Base-by-base conservation (phyloP, 768 basidiomycete species). In the Lactarius trivialis region DNA sequence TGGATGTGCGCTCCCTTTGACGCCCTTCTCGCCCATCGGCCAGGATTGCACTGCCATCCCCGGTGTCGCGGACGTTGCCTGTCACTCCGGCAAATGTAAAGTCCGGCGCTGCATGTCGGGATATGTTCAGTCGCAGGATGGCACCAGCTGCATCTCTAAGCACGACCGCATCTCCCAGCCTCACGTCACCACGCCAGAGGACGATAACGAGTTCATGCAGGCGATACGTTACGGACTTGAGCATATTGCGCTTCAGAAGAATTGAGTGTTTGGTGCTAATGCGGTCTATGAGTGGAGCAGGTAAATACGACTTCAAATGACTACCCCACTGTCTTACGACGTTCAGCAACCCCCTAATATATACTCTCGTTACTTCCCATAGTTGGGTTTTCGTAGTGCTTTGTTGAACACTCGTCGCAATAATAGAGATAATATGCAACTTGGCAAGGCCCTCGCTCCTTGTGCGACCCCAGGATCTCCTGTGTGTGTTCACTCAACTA, bases 1-100 rank as follows among this genome's bases (percentile, higher is more conserved):
- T 43, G 82, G 82, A 2, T 83, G 82, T 60, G 68, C 70, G 37
- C 61, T 78, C 26, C 68, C 75, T 11, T 69, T 76, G 36, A 65
- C 69, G n/a, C 68, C 66, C 11, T 64, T 60, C 51, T 66, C 71
- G n/a, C 65, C 68, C n/a, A 53, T 70, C n/a, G 81, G 82, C 24
- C 60, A 70, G 9, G 82, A 83, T 63, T 84, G 82, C 67, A 79
- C 79, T 4, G 74, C 76, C 21, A 74, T 84, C 30, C 72, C 71
- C 2, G 78, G 80, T 14, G 78, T 81, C 32, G 74, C 76, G 30
- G 80, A 80, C 59, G 82, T 84, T 15, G 73, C 79, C 4, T 84
- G 82, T 69, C 53, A 74, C 8, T 56, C 55, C 11, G 81, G 82
- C 5, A 55, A 71, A 21, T 84, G 82, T 66, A 61, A 72, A 32